phyloP scores from a whole-genome alignment of 169 alveolate genomes.

The Theileria annulata region DNA sequence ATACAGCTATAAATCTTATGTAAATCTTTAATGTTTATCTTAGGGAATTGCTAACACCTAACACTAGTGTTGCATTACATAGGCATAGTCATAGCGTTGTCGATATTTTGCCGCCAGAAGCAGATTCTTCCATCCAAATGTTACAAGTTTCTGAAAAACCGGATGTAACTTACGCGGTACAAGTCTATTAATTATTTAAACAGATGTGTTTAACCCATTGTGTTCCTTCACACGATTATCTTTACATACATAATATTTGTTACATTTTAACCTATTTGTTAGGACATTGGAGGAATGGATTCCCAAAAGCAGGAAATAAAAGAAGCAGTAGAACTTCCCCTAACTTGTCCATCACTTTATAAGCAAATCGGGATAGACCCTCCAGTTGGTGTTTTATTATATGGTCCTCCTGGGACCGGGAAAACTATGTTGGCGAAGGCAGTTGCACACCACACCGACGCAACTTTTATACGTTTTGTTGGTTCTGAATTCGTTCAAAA shows the following conservation, averaged over 20 bases:
- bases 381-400: conserved; percentile 96
- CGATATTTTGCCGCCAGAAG: conserved; percentile 98
- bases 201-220: not conserved
- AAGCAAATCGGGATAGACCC: conserved; percentile 98
- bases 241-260: too few species aligned
- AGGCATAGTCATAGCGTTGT: conserved; percentile 98
- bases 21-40: not conserved
- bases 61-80: conserved; percentile 98
- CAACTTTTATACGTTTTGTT: conserved; percentile 95
- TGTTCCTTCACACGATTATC: not conserved
- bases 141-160: conserved; percentile 97
- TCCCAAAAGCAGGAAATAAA: conserved; percentile 97
- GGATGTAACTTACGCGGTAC: conserved; percentile 94
- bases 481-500: conserved; percentile 99
- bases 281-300: conserved; percentile 98
- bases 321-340: conserved; percentile 99
- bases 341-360: conserved; percentile 97
- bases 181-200: conserved; percentile 6
- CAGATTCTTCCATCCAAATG: conserved; percentile 97
- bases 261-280: not conserved
- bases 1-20: not conserved
- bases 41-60: conserved; percentile 97
- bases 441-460: conserved; percentile 98
- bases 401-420: conserved; percentile 99
- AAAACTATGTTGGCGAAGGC: conserved; percentile 99